A percentile compares a stretch with the other conserved stretches of the same genome.
Evolutionary conservation across 805 yeast species (phyloP).

Genomic region (Kluyveromyces lactis): DNA sequence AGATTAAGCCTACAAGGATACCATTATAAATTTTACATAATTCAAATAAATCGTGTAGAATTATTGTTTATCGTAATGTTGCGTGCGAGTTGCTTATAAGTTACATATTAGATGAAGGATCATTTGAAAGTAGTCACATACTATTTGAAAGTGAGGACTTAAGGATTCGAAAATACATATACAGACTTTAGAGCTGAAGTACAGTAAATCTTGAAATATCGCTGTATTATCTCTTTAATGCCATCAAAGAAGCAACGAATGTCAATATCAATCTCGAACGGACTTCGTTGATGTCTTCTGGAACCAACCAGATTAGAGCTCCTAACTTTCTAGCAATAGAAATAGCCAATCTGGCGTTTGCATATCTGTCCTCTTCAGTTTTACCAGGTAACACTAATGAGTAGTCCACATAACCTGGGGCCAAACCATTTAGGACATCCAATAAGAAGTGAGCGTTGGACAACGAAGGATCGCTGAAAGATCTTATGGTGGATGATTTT

Average conservation of each 20-base stretch:
- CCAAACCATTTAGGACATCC: constrained; percentile 85
- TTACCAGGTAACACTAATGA: constrained; percentile 75
- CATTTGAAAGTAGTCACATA: no score
- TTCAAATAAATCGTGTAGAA: no score
- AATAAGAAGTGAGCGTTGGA: constrained; percentile 74
- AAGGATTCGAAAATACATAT: no score
- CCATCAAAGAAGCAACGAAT: constrained; percentile 92
- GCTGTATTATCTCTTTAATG: constrained; percentile 34
- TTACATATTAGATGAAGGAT: no score
- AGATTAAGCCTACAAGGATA: constrained; percentile 47
- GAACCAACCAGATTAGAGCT: constrained; percentile 97
- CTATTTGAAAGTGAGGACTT: no score
- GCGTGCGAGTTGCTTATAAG: no score
- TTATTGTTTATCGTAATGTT: no score
- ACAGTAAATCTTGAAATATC: not conserved
- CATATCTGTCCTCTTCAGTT: constrained; percentile 79
- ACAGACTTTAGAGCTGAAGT: no score
- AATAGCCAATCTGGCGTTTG: constrained; percentile 93
- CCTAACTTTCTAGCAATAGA: constrained; percentile 98
- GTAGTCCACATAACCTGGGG: constrained; percentile 97
- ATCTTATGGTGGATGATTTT: constrained; percentile 59
- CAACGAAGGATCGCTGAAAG: constrained; percentile 75
- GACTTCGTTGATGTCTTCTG: constrained; percentile 97
- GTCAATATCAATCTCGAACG: constrained; percentile 89
- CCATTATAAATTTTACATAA: constrained; percentile 6